Percentiles rank a stretch among this genome's conserved stretches.
Evolutionary conservation across 139 green algal species (phyloP).

Genomic region (Dunaliella sp.): DNA sequence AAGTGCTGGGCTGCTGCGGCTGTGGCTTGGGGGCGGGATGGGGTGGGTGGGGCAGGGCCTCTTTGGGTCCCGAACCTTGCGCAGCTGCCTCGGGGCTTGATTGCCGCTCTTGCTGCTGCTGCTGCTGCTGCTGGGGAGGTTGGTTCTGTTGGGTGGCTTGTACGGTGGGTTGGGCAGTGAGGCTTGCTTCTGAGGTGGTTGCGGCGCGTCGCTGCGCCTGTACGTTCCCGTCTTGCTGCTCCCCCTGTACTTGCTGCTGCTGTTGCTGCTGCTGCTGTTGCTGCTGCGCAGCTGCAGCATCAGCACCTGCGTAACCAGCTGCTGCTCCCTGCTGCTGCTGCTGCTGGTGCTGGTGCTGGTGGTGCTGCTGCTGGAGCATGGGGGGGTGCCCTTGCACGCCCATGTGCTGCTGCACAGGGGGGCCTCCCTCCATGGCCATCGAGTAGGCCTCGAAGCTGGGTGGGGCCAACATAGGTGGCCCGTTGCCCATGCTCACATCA

Average conservation of each 20-base stretch:
- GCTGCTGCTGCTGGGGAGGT: constrained; percentile 3
- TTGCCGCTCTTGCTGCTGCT: neutral
- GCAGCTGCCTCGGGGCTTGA: neutral
- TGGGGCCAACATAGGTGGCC: neutral
- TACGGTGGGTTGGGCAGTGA: neutral
- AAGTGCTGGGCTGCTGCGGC: neutral
- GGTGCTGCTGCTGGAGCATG: neutral
- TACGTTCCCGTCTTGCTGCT: constrained; percentile 8
- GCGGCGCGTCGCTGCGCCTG: no score
- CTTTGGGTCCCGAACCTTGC: no score
- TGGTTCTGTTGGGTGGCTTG: neutral
- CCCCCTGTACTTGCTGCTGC: constrained; percentile 21
- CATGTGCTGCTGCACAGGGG: neutral
- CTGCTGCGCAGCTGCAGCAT: constrained; percentile 6
- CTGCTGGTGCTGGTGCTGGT: constrained; percentile 7
- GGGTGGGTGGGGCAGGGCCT: neutral
- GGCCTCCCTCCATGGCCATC: neutral
- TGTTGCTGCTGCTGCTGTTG: constrained; percentile 1
- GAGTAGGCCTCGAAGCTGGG: neutral
- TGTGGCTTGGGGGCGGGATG: neutral
- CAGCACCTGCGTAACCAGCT: neutral
- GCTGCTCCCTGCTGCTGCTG: neutral
- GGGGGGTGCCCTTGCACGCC: neutral
- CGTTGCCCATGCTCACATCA: neutral
- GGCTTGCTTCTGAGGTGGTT: no score